Conservation (phyloP, 176 grass and related monocot species). For the Lolium perenne region DNA sequence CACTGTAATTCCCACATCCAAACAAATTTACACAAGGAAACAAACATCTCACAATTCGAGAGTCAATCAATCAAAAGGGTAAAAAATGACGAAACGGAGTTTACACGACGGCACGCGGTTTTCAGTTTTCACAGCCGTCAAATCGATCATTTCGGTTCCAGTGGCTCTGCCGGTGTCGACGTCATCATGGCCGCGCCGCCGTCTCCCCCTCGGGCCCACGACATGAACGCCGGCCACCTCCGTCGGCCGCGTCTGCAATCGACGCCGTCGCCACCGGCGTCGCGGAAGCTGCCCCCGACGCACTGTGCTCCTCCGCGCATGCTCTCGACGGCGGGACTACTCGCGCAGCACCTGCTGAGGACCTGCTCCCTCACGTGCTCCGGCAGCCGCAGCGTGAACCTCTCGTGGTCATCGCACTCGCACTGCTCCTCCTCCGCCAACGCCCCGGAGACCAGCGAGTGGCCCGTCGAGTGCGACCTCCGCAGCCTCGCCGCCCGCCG, state of each 20-base stretch:
- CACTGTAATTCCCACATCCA: too few relatives aligned
- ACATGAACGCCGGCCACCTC: slow-evolving; percentile 46
- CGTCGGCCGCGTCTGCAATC: slow-evolving; percentile 59
- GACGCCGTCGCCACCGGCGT: slow-evolving; percentile 34
- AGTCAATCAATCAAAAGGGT: too few relatives aligned
- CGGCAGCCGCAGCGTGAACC: slow-evolving; percentile 82
- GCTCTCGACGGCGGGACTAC: slow-evolving; percentile 49
- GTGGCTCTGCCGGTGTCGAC: background rate
- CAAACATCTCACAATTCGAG: too few relatives aligned
- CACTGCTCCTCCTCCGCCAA: slow-evolving; percentile 16
- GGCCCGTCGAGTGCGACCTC: slow-evolving; percentile 59
- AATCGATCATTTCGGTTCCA: background rate
- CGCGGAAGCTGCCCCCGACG: slow-evolving; percentile 44
- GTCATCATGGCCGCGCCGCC: background rate
- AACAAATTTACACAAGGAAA: too few relatives aligned
- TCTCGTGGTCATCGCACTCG: slow-evolving; percentile 48
- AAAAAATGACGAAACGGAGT: too few relatives aligned
- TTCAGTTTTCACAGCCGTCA: background rate
- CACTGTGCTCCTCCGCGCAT: slow-evolving; percentile 17
- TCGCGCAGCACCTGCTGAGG: slow-evolving; percentile 43
- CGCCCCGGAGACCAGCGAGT: slow-evolving; percentile 32
- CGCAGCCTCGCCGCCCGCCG: slow-evolving; percentile 52
- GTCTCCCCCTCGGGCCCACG: slow-evolving; percentile 43
- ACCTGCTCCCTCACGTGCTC: slow-evolving; percentile 65
- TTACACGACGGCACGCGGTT: too few relatives aligned